Base-by-base conservation (phyloP, 1,139 yeast genomes). In the Citeromyces hawaiiensis region DNA sequence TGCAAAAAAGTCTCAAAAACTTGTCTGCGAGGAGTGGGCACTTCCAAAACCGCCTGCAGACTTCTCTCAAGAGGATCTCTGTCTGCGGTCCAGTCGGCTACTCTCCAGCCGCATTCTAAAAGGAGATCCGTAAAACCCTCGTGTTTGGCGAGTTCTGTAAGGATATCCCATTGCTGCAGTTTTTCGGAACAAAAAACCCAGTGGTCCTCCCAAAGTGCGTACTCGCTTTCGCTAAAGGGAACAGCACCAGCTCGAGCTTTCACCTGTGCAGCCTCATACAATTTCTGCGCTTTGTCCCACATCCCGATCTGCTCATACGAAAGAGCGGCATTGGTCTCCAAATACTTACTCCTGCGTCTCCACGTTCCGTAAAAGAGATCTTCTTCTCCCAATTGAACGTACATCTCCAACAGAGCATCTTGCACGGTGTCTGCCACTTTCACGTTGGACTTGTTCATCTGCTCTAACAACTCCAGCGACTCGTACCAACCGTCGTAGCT, bases 41-140 rank as follows among this genome's bases (percentile, higher is more conserved):
- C 96, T 60, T 93, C 99, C 96, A 91, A 87, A 2, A 91, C 95
- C 39, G 93, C 83, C 57, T 87, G 85, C 29, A 91, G 94, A 0
- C 96, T 83, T 55, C 86, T 96, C 53, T 88, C 97, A 38, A 93
- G 66, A 0, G 97, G 91, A 45, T 88, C 98, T 47, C 93, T 72
- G 51, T 93, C 98, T 15, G 94, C 80, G 45, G 82, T 82, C 99
- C 99, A 93, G 53, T 93, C 97, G 6, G 98, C 97, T 38, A 91
- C 95, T 55, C 98, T 70, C 99, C 99, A 93, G 36, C 97, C 98
- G 68, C 99, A 93, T 59, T 93, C 99, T 21, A 93, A 66, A 33
- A 93, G 63, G 48, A 93, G 66, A 54, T 93, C 99, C 0, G 96
- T 86, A 54, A 88, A 93, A 1, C 96, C 96, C 66, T 93, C 99